Conservation (phyloP, 768 basidiomycete species). For the Fomitopsis serialis region DNA sequence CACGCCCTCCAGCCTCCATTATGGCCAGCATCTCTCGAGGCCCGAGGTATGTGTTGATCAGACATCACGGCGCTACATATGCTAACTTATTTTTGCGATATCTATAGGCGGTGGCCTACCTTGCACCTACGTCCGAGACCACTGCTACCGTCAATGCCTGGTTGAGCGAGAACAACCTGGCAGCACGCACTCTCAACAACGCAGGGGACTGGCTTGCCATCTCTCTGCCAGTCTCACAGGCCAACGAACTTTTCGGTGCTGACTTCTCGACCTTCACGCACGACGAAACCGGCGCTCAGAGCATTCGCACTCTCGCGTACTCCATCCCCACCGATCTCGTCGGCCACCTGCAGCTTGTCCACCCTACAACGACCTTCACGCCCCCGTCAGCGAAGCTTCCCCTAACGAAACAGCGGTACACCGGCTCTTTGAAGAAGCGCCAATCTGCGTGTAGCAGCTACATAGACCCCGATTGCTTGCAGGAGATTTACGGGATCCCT, state of each 20-base stretch:
- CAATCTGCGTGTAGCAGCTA: too few relatives aligned
- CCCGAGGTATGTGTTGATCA: slow-evolving; percentile 19
- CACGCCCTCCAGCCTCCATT: slow-evolving; percentile 29
- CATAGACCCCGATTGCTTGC: slow-evolving; percentile 26
- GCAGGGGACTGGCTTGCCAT: slow-evolving; percentile 26
- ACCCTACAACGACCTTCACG: slow-evolving; percentile 20
- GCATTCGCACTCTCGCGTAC: slow-evolving; percentile 26
- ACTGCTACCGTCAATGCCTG: slow-evolving; percentile 20
- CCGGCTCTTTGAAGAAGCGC: too few relatives aligned
- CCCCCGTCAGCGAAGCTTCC: slow-evolving; percentile 6
- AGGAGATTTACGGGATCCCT: slow-evolving; percentile 25
- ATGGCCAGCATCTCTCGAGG: slow-evolving; percentile 28
- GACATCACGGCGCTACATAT: not conserved
- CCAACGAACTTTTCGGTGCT: slow-evolving; percentile 24
- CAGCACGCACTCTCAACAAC: slow-evolving; percentile 15
- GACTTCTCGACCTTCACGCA: slow-evolving; percentile 24
- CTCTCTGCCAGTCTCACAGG: slow-evolving; percentile 20
- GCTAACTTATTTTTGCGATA: not conserved
- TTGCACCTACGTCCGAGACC: slow-evolving; percentile 18
- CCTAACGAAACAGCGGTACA: not conserved
- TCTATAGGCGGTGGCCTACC: slow-evolving; percentile 11
- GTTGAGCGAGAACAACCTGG: slow-evolving; percentile 20
- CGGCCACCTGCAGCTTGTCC: slow-evolving; percentile 24
- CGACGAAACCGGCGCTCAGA: slow-evolving; percentile 14
- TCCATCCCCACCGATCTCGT: slow-evolving; percentile 23